Base-by-base conservation (phyloP, 2,329 filamentous ascomycete genomes). In the Monilinia fructigena region DNA sequence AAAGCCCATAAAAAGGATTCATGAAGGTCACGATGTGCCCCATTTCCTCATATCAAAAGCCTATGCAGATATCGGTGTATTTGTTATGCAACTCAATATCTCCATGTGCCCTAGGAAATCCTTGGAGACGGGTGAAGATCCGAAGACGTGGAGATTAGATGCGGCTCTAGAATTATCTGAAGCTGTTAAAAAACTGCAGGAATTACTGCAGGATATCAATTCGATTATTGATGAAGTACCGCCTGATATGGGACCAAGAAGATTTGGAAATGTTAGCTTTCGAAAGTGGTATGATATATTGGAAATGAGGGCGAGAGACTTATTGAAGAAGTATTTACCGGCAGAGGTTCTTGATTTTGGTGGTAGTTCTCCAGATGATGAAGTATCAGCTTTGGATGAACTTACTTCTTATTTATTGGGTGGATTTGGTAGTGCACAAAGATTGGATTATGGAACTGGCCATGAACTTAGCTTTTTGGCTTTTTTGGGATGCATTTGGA, bases 391-490 rank as follows among this genome's bases (percentile, higher is more conserved):
- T 6, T 81, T 82, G 71, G 83, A 84, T 58, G 94, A 98, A 78
- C 79, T 97, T 11, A 83, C 82, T 66, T 83, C 86, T 53, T 99
- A 99, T 76, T 84, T 99, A 1, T 77, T 96, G 4, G 93, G 93
- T 18, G 86, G 86, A 5, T 97, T 97, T 78, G 95, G 95, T 4
- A 98, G 93, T 75, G 78, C 91, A 0, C 92, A 97, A 74, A 83
- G 95, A 64, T 82, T 99, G 35, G 95, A 99, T 78, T 99, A 97
- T 75, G 95, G 95, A 1, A 98, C 95, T 0, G 95, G 95, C 0
- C 95, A 99, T 77, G 95, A 99, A 76, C 81, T 99, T 62, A 97
- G 91, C 78, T 99, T 99, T 74, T 78, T 98, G 10, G 94, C 95
- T 1, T 99, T 99, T 70, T 77, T 99, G 7, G 93, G 88, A 5